These are phyloP conservation scores for Yarrowia alimentaria DNA, from an alignment of 805 yeast species.

Conservation along the genomic window DNA sequence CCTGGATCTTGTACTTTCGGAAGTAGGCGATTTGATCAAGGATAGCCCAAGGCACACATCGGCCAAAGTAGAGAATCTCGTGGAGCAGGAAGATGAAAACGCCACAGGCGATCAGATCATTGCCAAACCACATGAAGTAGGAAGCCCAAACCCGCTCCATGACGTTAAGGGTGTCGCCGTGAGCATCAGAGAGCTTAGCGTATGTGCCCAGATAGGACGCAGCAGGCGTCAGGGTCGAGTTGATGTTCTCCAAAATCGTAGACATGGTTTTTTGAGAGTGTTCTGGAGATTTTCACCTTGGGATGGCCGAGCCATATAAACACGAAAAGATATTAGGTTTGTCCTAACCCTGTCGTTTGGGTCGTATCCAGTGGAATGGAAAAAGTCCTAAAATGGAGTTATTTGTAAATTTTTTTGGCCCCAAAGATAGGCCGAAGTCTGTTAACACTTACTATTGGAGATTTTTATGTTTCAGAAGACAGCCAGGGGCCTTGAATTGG, in stretches of 20 bases:
- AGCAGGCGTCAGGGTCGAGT: conserved; percentile 27
- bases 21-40: conserved; percentile 84
- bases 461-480: too few relatives aligned
- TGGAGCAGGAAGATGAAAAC: conserved; percentile 76
- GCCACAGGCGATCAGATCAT: conserved; percentile 92
- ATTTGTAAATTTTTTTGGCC: too few relatives aligned
- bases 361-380: background rate
- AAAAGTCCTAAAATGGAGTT: too few relatives aligned
- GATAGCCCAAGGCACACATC: conserved; percentile 90
- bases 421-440: too few relatives aligned
- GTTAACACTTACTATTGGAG: too few relatives aligned
- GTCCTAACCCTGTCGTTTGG: conserved; percentile 23
- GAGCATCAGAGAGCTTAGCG: conserved; percentile 20
- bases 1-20: conserved; percentile 81
- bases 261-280: background rate
- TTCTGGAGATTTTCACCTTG: background rate
- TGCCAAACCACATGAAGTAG: conserved; percentile 79
- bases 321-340: conserved; percentile 1
- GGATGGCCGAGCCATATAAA: background rate
- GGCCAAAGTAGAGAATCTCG: conserved; percentile 85
- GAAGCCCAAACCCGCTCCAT: conserved; percentile 83
- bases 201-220: conserved; percentile 14
- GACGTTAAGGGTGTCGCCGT: conserved; percentile 29
- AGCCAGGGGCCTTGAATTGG: too few relatives aligned
- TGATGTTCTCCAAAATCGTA: conserved; percentile 13